Evolutionary conservation across 2,329 filamentous ascomycete species (phyloP), one percentile per base, ranked within the genome.

Genomic region (Cladosporium austrohemisphaericum): DNA sequence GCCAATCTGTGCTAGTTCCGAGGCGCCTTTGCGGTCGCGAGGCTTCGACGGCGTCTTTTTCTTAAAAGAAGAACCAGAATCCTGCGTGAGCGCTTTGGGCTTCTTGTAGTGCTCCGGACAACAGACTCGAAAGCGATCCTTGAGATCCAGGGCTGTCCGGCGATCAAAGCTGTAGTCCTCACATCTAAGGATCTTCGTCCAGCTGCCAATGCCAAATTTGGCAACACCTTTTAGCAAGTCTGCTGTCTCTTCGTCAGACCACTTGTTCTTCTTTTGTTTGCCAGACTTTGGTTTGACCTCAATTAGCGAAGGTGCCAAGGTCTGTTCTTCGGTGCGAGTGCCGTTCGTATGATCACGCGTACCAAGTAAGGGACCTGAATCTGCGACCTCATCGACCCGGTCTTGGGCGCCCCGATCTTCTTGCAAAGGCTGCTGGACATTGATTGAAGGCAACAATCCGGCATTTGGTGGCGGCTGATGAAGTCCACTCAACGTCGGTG

Each of bases 401-500:
- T 13, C 16, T 7, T 20, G 13, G 19, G 23, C 18, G 13, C 28
- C 13, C 5, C 18, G 33, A 20, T 22, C 26, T 28, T 38, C 26
- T 20, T 49, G 35, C n/a, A 37, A 32, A 5, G 56, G 56, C 45
- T 58, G 51, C 20, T 59, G 53, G 9, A 51, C 71, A 55, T 77
- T 78, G 48, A 84, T 84, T 3, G 78, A 78, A 5, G 81, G 81
- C 40, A 84, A 75, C 5, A 83, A 65, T 10, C 77, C 75, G 37
- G 78, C 78, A 61, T 82, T 77, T 7, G 80, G 80, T 11, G 81
- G 81, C 2, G 81, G 81, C 54, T 84, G 79, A 64, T 83, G 80
- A 35, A 84, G 64, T 6, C 80, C 80, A 58, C 81, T 81, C 9
- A 84, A 64, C 13, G 75, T 64, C 6, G 74, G 74, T 10, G 73